A percentile compares a stretch with the other conserved stretches of the same genome.
Evolutionary conservation across 2,329 filamentous ascomycete species (phyloP).

Genomic region (Triangularia verruculosa): DNA sequence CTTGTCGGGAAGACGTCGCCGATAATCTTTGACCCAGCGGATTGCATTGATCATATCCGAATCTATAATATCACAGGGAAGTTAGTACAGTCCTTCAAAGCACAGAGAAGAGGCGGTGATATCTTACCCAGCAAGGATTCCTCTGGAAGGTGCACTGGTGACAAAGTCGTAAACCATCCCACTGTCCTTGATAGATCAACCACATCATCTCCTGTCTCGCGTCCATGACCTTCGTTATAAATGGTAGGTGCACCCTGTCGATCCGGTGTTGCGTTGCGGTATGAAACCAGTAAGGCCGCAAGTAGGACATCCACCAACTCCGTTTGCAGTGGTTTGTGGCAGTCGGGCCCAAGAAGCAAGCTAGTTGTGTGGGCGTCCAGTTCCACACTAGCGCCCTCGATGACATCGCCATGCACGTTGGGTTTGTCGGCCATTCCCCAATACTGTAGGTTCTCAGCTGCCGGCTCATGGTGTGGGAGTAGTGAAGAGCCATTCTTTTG

Average conservation of each 20-base stretch:
- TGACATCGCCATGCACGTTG: conserved; percentile 25
- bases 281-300: conserved; percentile 35
- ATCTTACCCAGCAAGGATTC: conserved; percentile 20
- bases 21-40: conserved; percentile 35
- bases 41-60: conserved; percentile 24
- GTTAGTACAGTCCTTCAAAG: not conserved
- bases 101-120: not conserved
- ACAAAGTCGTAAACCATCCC: conserved; percentile 46
- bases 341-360: conserved; percentile 37
- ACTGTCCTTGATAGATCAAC: conserved; percentile 40
- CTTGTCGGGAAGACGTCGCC: conserved; percentile 35
- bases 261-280: conserved; percentile 32
- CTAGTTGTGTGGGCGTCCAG: conserved; percentile 23
- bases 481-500: conserved; percentile 16
- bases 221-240: conserved; percentile 43
- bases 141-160: conserved; percentile 30
- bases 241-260: conserved; percentile 33
- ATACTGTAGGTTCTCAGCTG: conserved; percentile 20
- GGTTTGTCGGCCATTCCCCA: conserved; percentile 28
- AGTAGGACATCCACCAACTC: conserved; percentile 40
- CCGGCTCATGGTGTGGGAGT: conserved; percentile 22
- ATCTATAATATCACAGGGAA: conserved; percentile 1
- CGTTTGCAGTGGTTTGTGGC: conserved; percentile 34
- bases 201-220: conserved; percentile 35
- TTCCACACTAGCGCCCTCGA: conserved; percentile 6